Conservation (phyloP, 371 early-diverging fungal genomes). For the Polyrhizophydium stewartii region DNA sequence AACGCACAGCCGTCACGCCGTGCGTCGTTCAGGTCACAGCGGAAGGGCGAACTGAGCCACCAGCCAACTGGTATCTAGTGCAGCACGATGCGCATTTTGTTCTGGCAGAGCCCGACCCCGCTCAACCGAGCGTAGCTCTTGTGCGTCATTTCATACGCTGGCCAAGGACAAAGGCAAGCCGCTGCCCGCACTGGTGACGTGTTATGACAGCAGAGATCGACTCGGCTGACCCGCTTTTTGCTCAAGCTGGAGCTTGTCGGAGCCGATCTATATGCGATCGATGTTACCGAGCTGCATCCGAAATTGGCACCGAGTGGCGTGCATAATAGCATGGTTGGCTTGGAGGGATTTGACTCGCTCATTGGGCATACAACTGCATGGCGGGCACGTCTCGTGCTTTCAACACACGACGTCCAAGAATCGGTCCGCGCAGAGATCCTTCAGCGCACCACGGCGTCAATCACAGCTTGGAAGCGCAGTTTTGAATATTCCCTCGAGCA, state of each 20-base stretch:
- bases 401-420: neutral
- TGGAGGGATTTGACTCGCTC: neutral
- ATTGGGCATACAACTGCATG: neutral
- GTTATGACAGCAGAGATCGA: neutral
- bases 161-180: neutral
- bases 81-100: neutral
- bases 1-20: neutral
- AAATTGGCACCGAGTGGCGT: neutral
- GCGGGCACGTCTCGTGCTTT: neutral
- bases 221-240: neutral
- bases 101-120: neutral
- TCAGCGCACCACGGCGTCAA: neutral
- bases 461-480: neutral
- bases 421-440: neutral
- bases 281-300: neutral
- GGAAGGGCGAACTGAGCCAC: neutral
- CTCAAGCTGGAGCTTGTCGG: slow-evolving; percentile 2
- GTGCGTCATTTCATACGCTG: slow-evolving; percentile 1
- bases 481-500: neutral
- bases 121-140: neutral
- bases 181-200: too few species aligned
- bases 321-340: neutral
- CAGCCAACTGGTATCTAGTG: neutral
- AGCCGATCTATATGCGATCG: neutral
- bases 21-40: neutral